These are phyloP conservation scores for Hypoxylon sp. DNA, from an alignment of 2,329 filamentous ascomycete genomes.

Conservation along the genomic window DNA sequence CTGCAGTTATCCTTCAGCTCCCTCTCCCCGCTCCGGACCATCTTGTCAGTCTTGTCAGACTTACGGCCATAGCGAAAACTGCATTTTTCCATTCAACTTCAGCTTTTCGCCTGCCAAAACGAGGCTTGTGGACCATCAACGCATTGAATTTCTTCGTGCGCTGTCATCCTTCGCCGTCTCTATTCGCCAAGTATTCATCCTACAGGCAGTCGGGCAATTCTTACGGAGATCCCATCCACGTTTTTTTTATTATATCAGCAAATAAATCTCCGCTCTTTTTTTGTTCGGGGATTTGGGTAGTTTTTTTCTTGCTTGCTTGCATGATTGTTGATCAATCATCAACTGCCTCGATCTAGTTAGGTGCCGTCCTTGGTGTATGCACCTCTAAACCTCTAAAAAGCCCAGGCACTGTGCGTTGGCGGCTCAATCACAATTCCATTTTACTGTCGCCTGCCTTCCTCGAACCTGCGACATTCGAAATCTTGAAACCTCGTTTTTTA, in stretches of 20 bases:
- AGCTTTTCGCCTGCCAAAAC: conserved; percentile 28
- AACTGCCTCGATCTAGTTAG: conserved; percentile 21
- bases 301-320: conserved; percentile 14
- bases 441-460: conserved; percentile 13
- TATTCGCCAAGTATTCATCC: conserved; percentile 17
- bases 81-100: conserved; percentile 22
- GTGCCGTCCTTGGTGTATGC: conserved; percentile 15
- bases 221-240: conserved; percentile 14
- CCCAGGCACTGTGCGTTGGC: conserved; percentile 7
- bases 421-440: conserved; percentile 10
- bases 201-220: conserved; percentile 16
- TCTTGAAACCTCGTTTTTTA: conserved; percentile 1
- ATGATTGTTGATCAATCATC: conserved; percentile 49
- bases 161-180: conserved; percentile 29
- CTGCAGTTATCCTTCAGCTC: conserved; percentile 33
- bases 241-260: conserved; percentile 12
- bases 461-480: conserved; percentile 12
- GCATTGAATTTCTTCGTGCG: conserved; percentile 14
- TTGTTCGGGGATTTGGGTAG: not conserved
- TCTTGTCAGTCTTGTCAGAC: conserved; percentile 30
- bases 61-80: conserved; percentile 15
- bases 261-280: conserved; percentile 23
- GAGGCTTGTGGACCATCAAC: conserved; percentile 20
- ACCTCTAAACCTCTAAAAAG: not conserved
- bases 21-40: conserved; percentile 27